phyloP scores from a whole-genome alignment of 1,139 yeast species.

The Pichia sp. region DNA sequence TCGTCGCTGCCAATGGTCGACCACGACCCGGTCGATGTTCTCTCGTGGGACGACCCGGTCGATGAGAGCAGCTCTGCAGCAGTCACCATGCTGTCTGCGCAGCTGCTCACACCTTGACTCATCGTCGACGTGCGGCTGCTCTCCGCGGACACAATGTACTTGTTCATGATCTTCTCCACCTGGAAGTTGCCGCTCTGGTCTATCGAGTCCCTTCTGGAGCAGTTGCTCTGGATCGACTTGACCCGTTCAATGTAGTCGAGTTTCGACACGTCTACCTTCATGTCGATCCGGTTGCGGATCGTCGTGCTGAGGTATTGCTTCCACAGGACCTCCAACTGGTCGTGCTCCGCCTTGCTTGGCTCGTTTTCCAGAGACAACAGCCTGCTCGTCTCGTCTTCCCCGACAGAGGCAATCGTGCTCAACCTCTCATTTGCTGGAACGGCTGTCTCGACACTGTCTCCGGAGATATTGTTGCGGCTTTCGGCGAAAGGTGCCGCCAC shows the following conservation, averaged over 20 bases:
- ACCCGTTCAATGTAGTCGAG: slow-evolving; percentile 10
- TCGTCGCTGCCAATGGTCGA: slow-evolving; percentile 6
- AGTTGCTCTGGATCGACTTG: slow-evolving; percentile 12
- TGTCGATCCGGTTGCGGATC: slow-evolving; percentile 28
- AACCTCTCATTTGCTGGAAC: neutral
- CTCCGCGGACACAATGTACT: slow-evolving; percentile 22
- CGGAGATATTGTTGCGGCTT: neutral
- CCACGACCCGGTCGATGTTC: slow-evolving; percentile 3
- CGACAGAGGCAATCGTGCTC: slow-evolving; percentile 10
- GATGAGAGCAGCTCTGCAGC: neutral
- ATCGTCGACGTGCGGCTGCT: slow-evolving; percentile 7
- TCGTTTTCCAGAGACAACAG: neutral
- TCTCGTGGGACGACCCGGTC: neutral
- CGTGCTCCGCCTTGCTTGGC: slow-evolving; percentile 2
- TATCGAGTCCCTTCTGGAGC: neutral
- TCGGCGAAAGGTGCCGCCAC: neutral
- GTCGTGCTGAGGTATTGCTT: slow-evolving; percentile 28
- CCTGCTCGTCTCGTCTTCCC: neutral
- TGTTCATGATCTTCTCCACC: slow-evolving; percentile 19
- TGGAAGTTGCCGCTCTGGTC: slow-evolving; percentile 21
- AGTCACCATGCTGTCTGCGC: neutral
- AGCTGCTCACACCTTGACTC: neutral
- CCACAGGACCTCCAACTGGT: slow-evolving; percentile 27
- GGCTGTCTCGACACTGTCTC: neutral
- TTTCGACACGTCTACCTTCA: slow-evolving; percentile 28